phyloP scores from a whole-genome alignment of 306 rosid genomes.

The Castanea crenata region DNA sequence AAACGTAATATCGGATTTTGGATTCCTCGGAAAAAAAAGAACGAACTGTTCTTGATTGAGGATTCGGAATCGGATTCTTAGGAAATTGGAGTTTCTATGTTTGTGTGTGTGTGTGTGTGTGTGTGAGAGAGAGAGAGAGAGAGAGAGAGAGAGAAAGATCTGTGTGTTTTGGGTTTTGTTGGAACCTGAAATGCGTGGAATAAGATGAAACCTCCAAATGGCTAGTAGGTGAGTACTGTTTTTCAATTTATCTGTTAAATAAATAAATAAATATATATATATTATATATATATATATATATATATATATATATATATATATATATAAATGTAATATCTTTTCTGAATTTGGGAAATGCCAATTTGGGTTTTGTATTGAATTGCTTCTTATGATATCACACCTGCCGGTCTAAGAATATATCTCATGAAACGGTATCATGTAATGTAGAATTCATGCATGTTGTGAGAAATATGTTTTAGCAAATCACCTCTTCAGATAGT shows the following conservation, averaged over 20 bases:
- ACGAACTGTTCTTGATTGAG: background rate
- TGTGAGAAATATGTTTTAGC: too few species aligned
- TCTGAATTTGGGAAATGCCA: too few species aligned
- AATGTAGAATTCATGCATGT: too few species aligned
- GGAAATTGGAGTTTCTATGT: slow-evolving; percentile 12
- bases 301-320: too few species aligned
- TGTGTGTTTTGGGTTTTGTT: slow-evolving; percentile 4
- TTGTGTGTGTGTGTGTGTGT: background rate
- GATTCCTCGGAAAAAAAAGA: background rate
- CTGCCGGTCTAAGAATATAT: too few species aligned
- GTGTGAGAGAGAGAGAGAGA: background rate
- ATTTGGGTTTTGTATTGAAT: too few species aligned
- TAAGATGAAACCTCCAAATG: background rate
- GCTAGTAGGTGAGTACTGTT: too few species aligned
- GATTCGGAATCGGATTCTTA: slow-evolving; percentile 6
- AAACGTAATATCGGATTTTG: background rate
- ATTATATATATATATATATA: too few species aligned
- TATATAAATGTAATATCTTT: too few species aligned
- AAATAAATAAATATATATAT: too few species aligned
- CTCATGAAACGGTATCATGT: fast-evolving
- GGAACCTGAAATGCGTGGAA: slow-evolving; percentile 4
- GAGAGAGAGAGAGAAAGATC: background rate
- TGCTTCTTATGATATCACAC: too few species aligned
- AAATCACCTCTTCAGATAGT: fast-evolving
- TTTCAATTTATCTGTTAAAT: background rate